A percentile compares a stretch with the other conserved stretches of the same genome.
Evolutionary conservation across 176 grass and related monocot species (phyloP).

Genomic region (Rhynchospora breviuscula): DNA sequence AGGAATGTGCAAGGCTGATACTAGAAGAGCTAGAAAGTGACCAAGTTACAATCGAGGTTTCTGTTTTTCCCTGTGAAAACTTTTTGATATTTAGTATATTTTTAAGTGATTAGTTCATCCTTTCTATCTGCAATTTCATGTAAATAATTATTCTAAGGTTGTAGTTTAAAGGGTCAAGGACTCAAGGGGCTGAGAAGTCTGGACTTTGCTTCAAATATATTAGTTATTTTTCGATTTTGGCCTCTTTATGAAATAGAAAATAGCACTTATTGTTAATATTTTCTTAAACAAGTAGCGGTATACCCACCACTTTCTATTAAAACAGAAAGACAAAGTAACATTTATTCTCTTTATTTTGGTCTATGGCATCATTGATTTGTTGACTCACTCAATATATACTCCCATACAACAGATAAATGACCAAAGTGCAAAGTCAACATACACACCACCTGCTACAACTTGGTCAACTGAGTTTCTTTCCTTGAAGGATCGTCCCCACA

Average conservation of each 20-base stretch:
- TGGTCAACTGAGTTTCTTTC: background rate
- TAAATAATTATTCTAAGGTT: too few relatives aligned
- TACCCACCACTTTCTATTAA: too few relatives aligned
- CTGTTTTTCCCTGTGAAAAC: background rate
- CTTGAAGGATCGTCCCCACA: background rate
- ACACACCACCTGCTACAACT: background rate
- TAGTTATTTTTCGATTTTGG: background rate
- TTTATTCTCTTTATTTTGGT: too few relatives aligned
- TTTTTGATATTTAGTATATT: background rate
- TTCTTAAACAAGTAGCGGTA: too few relatives aligned
- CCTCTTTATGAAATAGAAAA: background rate
- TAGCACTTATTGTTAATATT: background rate
- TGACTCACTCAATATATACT: background rate
- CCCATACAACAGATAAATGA: background rate
- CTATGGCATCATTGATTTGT: background rate
- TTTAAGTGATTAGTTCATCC: background rate
- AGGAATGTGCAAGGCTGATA: slow-evolving; percentile 30
- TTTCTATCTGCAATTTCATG: background rate
- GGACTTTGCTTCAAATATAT: background rate
- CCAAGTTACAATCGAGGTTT: slow-evolving; percentile 30
- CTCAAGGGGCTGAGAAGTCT: background rate
- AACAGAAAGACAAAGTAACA: too few relatives aligned
- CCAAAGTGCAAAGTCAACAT: background rate
- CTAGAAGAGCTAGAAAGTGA: slow-evolving; percentile 34
- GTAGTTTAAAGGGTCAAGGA: too few relatives aligned